Conservation (phyloP, 78 protist species). For the Emiliania huxleyi region DNA sequence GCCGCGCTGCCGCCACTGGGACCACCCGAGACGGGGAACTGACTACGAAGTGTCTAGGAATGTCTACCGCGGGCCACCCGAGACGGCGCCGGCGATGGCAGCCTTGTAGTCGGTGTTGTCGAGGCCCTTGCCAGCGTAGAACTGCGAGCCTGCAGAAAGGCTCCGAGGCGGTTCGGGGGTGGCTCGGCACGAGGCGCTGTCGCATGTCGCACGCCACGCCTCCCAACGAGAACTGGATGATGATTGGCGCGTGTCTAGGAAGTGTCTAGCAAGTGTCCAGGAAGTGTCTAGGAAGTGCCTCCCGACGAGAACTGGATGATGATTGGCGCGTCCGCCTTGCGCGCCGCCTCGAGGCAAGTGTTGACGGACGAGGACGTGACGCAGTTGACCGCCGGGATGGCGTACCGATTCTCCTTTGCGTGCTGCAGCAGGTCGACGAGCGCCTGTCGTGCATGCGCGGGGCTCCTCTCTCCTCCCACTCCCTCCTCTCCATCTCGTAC, state of each 20-base stretch:
- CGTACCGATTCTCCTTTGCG: slow-evolving; percentile 25
- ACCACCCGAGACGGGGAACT: no score
- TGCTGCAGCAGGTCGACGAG: background rate
- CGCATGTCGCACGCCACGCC: background rate
- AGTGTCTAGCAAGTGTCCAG: no score
- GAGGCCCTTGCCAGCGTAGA: slow-evolving; percentile 71
- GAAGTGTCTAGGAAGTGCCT: no score
- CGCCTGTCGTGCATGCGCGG: no score
- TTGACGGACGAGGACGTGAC: slow-evolving; percentile 54
- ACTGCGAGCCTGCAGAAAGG: no score
- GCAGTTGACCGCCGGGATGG: slow-evolving; percentile 77
- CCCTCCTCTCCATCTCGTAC: no score
- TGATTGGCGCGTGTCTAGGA: background rate
- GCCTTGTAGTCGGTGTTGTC: slow-evolving; percentile 34
- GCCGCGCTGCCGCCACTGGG: no score
- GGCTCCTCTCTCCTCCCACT: no score
- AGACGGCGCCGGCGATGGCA: slow-evolving; percentile 63
- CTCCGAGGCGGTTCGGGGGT: no score
- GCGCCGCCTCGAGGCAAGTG: slow-evolving; percentile 56
- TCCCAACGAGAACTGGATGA: background rate
- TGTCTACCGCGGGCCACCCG: no score
- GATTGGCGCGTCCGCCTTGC: background rate
- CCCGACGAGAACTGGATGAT: background rate
- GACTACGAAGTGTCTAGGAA: no score
- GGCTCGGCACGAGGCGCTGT: background rate